Evolutionary conservation across 768 basidiomycete genomes (phyloP).

Genomic region (Saitozyma podzolica): DNA sequence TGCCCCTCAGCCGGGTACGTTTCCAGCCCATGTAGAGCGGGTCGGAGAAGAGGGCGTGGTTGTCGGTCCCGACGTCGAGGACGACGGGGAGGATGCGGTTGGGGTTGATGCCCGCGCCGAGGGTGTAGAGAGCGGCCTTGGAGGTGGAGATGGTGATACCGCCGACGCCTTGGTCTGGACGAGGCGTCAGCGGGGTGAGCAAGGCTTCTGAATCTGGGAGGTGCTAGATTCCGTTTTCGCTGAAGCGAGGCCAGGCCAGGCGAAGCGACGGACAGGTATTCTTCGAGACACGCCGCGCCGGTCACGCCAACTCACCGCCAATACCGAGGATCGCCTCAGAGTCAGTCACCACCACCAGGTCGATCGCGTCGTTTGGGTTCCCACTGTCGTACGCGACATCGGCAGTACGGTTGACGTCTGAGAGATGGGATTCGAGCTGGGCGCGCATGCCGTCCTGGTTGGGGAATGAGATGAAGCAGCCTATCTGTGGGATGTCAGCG

Average conservation of each 20-base stretch:
- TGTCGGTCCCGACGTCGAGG: slow-evolving; percentile 53
- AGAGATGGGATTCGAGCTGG: slow-evolving; percentile 58
- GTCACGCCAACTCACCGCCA: slow-evolving; percentile 50
- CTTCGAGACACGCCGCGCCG: not conserved
- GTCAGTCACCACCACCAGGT: slow-evolving; percentile 80
- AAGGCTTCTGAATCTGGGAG: no score
- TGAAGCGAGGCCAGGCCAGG: no score
- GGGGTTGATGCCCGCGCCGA: slow-evolving; percentile 55
- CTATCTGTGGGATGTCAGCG: slow-evolving; percentile 52
- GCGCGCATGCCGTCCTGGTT: slow-evolving; percentile 72
- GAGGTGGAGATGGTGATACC: slow-evolving; percentile 57
- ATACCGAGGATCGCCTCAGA: slow-evolving; percentile 82
- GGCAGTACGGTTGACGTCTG: slow-evolving; percentile 48
- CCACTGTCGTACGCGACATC: slow-evolving; percentile 43
- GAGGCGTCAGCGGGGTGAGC: not conserved
- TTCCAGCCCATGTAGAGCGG: slow-evolving; percentile 68
- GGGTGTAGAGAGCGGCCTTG: slow-evolving; percentile 67
- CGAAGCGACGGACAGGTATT: no score
- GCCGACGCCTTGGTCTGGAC: slow-evolving; percentile 67
- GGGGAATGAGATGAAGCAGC: slow-evolving; percentile 55
- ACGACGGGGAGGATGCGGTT: slow-evolving; percentile 52
- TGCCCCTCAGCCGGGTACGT: slow-evolving; percentile 67
- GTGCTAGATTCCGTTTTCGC: no score
- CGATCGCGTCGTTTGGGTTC: slow-evolving; percentile 56
- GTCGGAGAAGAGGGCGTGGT: slow-evolving; percentile 53